Evolutionary conservation across 176 grass and related monocot genomes (phyloP), one percentile per base, ranked within the genome.

Genomic region (Carex pumila): DNA sequence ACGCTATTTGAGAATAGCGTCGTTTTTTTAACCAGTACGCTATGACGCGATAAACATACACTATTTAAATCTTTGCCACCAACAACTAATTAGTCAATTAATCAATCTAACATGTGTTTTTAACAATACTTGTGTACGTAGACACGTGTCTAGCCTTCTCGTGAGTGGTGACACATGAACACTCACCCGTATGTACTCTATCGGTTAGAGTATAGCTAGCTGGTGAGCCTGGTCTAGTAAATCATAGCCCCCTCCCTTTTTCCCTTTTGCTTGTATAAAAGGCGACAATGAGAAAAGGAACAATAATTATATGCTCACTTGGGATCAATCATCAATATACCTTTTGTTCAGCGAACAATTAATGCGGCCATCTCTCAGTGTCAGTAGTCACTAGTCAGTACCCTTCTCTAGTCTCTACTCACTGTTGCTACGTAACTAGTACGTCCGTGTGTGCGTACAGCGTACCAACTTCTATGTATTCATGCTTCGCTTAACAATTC

Each of bases 261-360:
- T 19, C 45, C 6, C 18, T 53, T 74, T 5, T 30, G 45, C 71
- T 49, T 39, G 17, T 30, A 14, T 1, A 75, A 52, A 30, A 52
- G 71, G 19, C 12, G 49, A 75, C 43, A 74, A 45, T 12, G 68
- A 45, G 54, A 74, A 75, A 75, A 75, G 71, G 21, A 1, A 2
- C 71, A 75, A 31, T 75, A 54, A 75, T 54, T 75, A 54, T 54
- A 75, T 75, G 3, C 71, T 75, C 45, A 30, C 71, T 75, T 30
- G 43, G 43, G 47, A 30, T 11, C 9, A 45, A 53, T 21, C 21
- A 30, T 11, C 9, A 45, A 53, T 21, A 73, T 31, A 75, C 19
- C 71, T 25, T 69, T 75, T 54, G 45, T 6, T 54, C 37, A 13
- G 56, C 57, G 34, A 81, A 18, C 17, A 13, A 61, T 62, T 9